Evolutionary conservation across 257 asterid genomes (phyloP), one percentile per base, ranked within the genome.

Genomic region (Anisodus tanguticus): DNA sequence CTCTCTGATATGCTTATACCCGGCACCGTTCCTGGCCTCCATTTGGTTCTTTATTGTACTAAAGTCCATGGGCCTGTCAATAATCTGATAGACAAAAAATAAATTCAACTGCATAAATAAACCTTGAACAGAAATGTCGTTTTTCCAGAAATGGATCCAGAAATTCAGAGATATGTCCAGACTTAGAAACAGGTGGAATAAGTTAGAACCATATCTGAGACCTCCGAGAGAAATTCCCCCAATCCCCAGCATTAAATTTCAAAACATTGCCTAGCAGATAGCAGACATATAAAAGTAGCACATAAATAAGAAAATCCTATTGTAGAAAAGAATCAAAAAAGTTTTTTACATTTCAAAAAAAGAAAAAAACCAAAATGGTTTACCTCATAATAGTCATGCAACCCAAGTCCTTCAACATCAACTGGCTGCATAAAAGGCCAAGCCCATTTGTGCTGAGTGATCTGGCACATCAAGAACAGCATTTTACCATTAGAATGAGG

Each of bases 341-440:
- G 17, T 1, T 22, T 81, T 55, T 51, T 64, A 26, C 59, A 79
- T 15, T 77, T 4, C 35, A 12, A 5, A 47, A 60, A 26, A 39
- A 43, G 47, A 54, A 60, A 49, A 22, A 31, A 45, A 22, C 12
- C 43, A 12, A 51, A 74, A 81, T 55, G 54, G 1, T 85, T 74
- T 80, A 93, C 99, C 95, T 94, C 87, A 85, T 94, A 96, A 85
- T 96, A 96, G 85, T 96, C 99, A 87, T 90, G 89, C 90, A 96
- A 88, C 71, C 96, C 95, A 88, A 96, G 99, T 54, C 97, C 99
- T 89, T 92, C 97, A 84, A 93, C 99, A 81, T 96, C 98, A 57
- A 96, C 99, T 35, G 99, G 99, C 82, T 94, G 98, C 98, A 93
- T 87, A 91, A 96, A 96, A 4, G 98, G 99, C 98, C 98, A 94